Base-by-base conservation (phyloP, 768 basidiomycete species). In the Fibroporia radiculosa region DNA sequence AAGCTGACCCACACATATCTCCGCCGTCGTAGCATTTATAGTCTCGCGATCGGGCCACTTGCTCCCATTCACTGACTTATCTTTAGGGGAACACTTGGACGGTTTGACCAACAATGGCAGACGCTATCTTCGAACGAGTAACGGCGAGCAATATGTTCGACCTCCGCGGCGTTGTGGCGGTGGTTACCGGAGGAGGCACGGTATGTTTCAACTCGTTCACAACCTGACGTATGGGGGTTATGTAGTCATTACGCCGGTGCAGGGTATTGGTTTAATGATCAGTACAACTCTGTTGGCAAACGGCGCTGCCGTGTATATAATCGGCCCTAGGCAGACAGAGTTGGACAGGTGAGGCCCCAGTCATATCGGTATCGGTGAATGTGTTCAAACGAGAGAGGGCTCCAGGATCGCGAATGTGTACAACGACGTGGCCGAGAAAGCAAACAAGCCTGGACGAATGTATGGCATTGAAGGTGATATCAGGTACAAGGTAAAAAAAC, bases 251-350 rank as follows among this genome's bases (percentile, higher is more conserved):
- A 23, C 13, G 5, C 20, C 14, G 4, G 3, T 10, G 16, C 45
- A 68, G 70, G 73, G 73, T 0, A 72, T 74, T n/a, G 73, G 73
- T 1, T 55, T 73, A 33, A 75, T 75, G 73, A 72, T 75, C 18
- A 65, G 62, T 45, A 66, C 67, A 8, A 71, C 72, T 0, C 56
- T 75, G 1, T 49, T 72, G 8, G 69, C 71, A 2, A 75, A 75
- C 48, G 71, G 71, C 6, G 73, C 73, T 1, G 69, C 62, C 0
- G 73, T 75, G 2, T 74, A 73, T 42, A 70, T 73, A 33, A 66
- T 73, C 23, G 73, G 71, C 0, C 69, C 67, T 2, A 62, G 59
- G 7, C 69, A 71, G 47, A 59, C 44, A 3, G 66, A 67, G 16
- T 60, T 73, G n/a, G 66, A 71, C 46, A 61, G 51, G 67, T 70